phyloP scores from a whole-genome alignment of 2,329 filamentous ascomycete genomes.

The Cadophora malorum region DNA sequence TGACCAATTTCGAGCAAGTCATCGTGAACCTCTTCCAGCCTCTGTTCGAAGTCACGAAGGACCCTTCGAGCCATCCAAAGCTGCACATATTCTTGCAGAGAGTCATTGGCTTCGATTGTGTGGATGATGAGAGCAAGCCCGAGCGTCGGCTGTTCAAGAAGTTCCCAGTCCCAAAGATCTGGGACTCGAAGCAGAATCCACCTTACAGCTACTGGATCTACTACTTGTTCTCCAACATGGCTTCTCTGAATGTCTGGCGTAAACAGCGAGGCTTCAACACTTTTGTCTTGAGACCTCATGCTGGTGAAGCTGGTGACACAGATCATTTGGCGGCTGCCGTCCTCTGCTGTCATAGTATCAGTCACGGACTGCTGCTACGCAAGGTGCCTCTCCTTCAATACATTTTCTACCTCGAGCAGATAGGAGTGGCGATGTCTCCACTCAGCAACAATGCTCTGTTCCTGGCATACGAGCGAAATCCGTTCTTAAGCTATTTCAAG shows the following conservation, averaged over 20 bases:
- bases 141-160: conserved; percentile 95
- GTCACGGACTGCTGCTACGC: conserved; percentile 87
- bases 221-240: conserved; percentile 92
- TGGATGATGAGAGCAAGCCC: conserved; percentile 97
- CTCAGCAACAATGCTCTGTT: conserved; percentile 98
- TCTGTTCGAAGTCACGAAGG: conserved; percentile 90
- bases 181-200: conserved; percentile 93
- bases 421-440: conserved; percentile 99
- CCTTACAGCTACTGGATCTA: conserved; percentile 99
- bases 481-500: conserved; percentile 94
- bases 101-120: conserved; percentile 96
- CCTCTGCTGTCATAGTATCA: conserved; percentile 95
- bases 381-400: conserved; percentile 97
- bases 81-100: conserved; percentile 93
- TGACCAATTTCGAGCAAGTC: conserved; percentile 90
- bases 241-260: conserved; percentile 89
- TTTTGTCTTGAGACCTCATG: conserved; percentile 90
- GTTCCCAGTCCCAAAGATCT: conserved; percentile 87
- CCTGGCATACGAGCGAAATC: conserved; percentile 94
- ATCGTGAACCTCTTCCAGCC: conserved; percentile 92
- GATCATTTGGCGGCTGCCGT: conserved; percentile 93
- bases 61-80: conserved; percentile 87
- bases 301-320: conserved; percentile 94
- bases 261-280: conserved; percentile 95
- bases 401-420: conserved; percentile 96